Percentiles rank a stretch among this genome's conserved stretches.
phyloP scores from a whole-genome alignment of 2,329 filamentous ascomycete genomes.

The Neopestalotiopsis sp. region DNA sequence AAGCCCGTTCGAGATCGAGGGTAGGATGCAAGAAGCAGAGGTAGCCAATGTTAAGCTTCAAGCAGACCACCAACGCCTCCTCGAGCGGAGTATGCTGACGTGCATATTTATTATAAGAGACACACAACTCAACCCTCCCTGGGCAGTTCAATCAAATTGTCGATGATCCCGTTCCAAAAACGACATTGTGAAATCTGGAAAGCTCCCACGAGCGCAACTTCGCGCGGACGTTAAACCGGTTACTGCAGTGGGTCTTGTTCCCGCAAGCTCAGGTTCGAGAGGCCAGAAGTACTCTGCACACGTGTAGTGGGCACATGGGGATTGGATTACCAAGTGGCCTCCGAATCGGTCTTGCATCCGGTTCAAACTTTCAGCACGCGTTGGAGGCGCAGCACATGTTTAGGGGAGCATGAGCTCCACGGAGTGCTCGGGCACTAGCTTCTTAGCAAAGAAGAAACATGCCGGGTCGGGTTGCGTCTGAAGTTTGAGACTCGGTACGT shows the following conservation, averaged over 20 bases:
- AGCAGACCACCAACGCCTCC: neutral
- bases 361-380: neutral
- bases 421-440: conserved; percentile 16
- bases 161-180: neutral
- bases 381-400: conserved; percentile 5
- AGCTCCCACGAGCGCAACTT: neutral
- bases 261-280: neutral
- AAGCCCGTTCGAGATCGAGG: neutral
- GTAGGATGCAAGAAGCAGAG: neutral
- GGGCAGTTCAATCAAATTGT: neutral
- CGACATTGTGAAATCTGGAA: neutral
- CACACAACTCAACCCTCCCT: neutral
- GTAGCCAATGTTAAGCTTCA: neutral
- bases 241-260: neutral
- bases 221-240: neutral
- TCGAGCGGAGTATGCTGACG: conserved; percentile 9
- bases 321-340: neutral
- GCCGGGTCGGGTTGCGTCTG: conserved; percentile 7
- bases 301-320: neutral
- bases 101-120: conserved; percentile 8
- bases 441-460: conserved; percentile 7
- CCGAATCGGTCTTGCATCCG: neutral
- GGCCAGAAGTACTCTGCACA: neutral
- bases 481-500: conserved; percentile 15
- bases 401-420: neutral